phyloP scores from a whole-genome alignment of 257 asterid species.

The Ilex asprella region DNA sequence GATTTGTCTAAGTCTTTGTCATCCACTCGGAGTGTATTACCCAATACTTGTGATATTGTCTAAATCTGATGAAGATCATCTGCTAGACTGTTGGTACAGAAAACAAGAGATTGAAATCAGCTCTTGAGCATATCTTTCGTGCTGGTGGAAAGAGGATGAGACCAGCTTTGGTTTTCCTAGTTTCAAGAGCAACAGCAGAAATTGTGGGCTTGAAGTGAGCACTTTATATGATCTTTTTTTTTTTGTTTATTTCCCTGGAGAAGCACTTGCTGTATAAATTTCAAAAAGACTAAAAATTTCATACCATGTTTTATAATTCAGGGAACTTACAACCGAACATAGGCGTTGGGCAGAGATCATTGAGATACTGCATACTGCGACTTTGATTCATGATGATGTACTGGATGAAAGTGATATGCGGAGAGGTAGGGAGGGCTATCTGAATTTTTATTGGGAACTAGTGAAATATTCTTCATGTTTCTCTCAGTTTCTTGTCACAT shows the following conservation, averaged over 20 bases:
- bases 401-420: slow-evolving; percentile 91
- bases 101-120: slow-evolving; percentile 90
- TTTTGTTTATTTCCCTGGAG: no score
- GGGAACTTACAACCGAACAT: slow-evolving; percentile 85
- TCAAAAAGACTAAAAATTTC: slow-evolving; percentile 3
- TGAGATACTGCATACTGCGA: slow-evolving; percentile 98
- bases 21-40: no score
- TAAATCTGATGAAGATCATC: slow-evolving; percentile 22
- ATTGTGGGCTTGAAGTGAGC: slow-evolving; percentile 69
- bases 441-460: not conserved
- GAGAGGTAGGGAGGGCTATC: slow-evolving; percentile 49
- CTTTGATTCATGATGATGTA: slow-evolving; percentile 93
- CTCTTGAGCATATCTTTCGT: slow-evolving; percentile 94
- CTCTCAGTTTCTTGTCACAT: no score
- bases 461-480: not conserved
- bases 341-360: slow-evolving; percentile 93
- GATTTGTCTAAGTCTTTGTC: no score
- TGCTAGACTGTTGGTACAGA: slow-evolving; percentile 94
- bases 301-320: slow-evolving; percentile 18
- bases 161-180: slow-evolving; percentile 89
- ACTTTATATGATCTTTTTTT: not conserved
- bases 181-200: slow-evolving; percentile 86
- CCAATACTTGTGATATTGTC: no score
- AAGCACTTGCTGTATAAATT: slow-evolving; percentile 1
- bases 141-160: slow-evolving; percentile 98